phyloP scores from a whole-genome alignment of 768 basidiomycete species.

The Lactarius indigo region DNA sequence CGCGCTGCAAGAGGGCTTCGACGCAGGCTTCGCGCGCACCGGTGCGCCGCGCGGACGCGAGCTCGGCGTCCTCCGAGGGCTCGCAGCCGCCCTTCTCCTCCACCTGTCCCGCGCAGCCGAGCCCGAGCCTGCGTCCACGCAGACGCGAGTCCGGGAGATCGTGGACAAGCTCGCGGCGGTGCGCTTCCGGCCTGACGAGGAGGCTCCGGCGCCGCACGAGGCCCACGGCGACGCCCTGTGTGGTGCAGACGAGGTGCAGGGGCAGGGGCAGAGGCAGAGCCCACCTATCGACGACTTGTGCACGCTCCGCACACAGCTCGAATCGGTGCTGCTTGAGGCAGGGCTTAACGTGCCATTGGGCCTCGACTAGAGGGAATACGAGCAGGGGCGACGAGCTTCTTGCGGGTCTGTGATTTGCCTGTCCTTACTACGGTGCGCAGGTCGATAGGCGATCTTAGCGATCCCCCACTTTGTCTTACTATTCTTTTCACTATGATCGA shows the following conservation, averaged over 20 bases:
- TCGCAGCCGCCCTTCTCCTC: conserved; percentile 38
- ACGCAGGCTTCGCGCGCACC: conserved; percentile 69
- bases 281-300: conserved; percentile 8
- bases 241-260: neutral
- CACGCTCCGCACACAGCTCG: conserved; percentile 8
- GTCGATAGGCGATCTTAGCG: neutral
- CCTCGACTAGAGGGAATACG: neutral
- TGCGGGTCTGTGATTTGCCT: neutral
- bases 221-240: neutral
- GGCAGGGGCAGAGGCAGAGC: neutral
- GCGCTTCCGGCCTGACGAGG: conserved; percentile 58
- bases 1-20: conserved; percentile 86
- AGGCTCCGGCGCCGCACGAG: conserved; percentile 44
- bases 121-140: neutral
- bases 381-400: neutral
- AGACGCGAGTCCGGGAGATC: conserved; percentile 41
- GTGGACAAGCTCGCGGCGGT: conserved; percentile 53
- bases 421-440: too few relatives aligned
- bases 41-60: conserved; percentile 75
- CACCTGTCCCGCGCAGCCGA: conserved; percentile 15
- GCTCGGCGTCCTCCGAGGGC: conserved; percentile 74
- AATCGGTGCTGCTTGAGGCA: neutral
- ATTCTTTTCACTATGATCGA: neutral
- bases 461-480: neutral
- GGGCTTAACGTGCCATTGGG: conserved; percentile 9